Evolutionary conservation across 495 filamentous ascomycete species (phyloP).

Genomic region (Lasiosphaeria hispida): DNA sequence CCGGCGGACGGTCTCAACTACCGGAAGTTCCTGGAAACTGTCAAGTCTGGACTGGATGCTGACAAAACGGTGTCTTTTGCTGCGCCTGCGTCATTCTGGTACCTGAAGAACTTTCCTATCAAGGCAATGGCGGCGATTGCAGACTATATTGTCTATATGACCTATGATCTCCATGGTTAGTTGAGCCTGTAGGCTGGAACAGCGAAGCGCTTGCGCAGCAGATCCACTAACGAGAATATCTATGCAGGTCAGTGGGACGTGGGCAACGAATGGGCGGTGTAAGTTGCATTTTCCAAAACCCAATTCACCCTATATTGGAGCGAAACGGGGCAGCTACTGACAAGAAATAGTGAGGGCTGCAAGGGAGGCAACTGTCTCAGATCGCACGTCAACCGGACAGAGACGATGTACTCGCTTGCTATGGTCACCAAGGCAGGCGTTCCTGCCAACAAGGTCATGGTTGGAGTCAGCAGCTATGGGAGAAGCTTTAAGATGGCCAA

Average conservation of each 20-base stretch:
- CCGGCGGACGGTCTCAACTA: slow-evolving; percentile 21
- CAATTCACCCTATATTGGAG: not conserved
- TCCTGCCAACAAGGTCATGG: slow-evolving; percentile 36
- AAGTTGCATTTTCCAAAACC: not conserved
- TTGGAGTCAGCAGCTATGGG: slow-evolving; percentile 38
- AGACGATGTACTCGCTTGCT: slow-evolving; percentile 37
- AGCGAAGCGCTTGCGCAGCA: no score
- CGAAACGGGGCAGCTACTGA: not conserved
- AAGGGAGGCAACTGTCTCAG: slow-evolving; percentile 38
- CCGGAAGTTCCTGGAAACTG: slow-evolving; percentile 7
- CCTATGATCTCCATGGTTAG: slow-evolving; percentile 27
- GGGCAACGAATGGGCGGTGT: slow-evolving; percentile 8
- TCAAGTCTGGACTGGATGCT: slow-evolving; percentile 15
- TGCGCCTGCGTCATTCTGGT: slow-evolving; percentile 30
- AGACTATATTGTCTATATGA: slow-evolving; percentile 38
- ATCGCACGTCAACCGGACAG: slow-evolving; percentile 47
- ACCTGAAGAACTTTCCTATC: slow-evolving; percentile 23
- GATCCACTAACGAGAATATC: no score
- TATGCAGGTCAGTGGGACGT: slow-evolving; percentile 17
- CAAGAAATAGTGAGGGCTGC: slow-evolving; percentile 29
- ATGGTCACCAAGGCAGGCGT: slow-evolving; percentile 53
- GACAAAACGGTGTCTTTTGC: slow-evolving; percentile 29
- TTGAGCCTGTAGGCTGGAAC: no score
- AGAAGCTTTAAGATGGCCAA: slow-evolving; percentile 35
- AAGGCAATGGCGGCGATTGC: slow-evolving; percentile 18